Conservation (phyloP, 2,329 filamentous ascomycete genomes). For the Arthrobotrys megalospora region DNA sequence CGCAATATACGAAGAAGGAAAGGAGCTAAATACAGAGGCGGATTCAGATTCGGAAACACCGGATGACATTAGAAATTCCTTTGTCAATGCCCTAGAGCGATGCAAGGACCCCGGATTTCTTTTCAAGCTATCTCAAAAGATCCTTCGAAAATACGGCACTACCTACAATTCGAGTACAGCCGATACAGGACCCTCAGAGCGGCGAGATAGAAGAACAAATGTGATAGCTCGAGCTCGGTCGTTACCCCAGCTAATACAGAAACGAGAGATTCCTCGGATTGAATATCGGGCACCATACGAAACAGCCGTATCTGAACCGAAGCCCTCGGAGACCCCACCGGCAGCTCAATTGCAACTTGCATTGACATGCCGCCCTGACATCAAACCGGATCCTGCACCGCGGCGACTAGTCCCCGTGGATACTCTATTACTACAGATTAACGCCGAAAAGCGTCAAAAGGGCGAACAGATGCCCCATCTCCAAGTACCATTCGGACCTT, state of each 20-base stretch:
- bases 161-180: background rate
- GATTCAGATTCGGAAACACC: slow-evolving; percentile 5
- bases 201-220: background rate
- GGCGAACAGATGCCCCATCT: slow-evolving; percentile 17
- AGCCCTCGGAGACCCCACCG: background rate
- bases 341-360: background rate
- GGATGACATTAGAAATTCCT: slow-evolving; percentile 12
- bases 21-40: background rate
- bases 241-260: background rate
- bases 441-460: slow-evolving; percentile 8
- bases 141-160: background rate
- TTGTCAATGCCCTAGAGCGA: background rate
- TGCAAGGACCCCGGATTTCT: slow-evolving; percentile 14
- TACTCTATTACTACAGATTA: background rate
- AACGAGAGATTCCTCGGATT: background rate
- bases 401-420: background rate
- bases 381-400: background rate
- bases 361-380: background rate
- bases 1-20: slow-evolving; percentile 16
- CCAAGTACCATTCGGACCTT: slow-evolving; percentile 23
- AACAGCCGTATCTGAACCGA: background rate
- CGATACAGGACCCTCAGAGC: background rate
- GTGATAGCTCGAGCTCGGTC: background rate
- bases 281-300: background rate
- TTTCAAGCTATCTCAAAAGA: slow-evolving; percentile 12